Evolutionary conservation across 768 basidiomycete genomes (phyloP).

Genomic region (Kwoniella dendrophila): DNA sequence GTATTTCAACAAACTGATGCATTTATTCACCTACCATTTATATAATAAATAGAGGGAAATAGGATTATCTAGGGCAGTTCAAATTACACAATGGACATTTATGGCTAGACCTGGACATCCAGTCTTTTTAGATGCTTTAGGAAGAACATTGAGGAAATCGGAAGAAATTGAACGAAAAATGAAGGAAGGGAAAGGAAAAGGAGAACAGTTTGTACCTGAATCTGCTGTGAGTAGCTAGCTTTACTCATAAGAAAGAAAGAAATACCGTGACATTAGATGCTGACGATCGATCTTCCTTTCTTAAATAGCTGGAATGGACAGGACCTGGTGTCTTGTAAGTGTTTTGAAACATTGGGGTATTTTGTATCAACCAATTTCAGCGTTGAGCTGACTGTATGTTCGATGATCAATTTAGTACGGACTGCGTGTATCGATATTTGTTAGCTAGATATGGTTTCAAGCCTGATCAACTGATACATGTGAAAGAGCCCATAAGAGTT

Average conservation of each 20-base stretch:
- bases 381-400: background rate
- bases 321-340: slow-evolving; percentile 42
- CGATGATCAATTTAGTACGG: slow-evolving; percentile 21
- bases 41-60: slow-evolving; percentile 27
- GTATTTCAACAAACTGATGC: background rate
- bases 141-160: slow-evolving; percentile 33
- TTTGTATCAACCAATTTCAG: background rate
- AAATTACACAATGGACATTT: slow-evolving; percentile 48
- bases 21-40: background rate
- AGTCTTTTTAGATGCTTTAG: slow-evolving; percentile 42
- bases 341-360: background rate
- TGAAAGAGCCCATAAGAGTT: slow-evolving; percentile 34
- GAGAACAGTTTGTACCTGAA: slow-evolving; percentile 38
- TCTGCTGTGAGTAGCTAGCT: slow-evolving; percentile 33
- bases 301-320: slow-evolving; percentile 39
- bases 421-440: slow-evolving; percentile 45
- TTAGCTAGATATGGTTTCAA: slow-evolving; percentile 44
- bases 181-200: slow-evolving; percentile 25
- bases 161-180: slow-evolving; percentile 25
- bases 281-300: background rate
- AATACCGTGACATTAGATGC: too few species aligned
- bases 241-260: too few species aligned
- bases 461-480: slow-evolving; percentile 36
- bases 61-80: slow-evolving; percentile 38
- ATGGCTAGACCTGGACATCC: slow-evolving; percentile 45